These are phyloP conservation scores for Acacia melanoxylon DNA, from an alignment of 306 rosid genomes.

Conservation along the genomic window DNA sequence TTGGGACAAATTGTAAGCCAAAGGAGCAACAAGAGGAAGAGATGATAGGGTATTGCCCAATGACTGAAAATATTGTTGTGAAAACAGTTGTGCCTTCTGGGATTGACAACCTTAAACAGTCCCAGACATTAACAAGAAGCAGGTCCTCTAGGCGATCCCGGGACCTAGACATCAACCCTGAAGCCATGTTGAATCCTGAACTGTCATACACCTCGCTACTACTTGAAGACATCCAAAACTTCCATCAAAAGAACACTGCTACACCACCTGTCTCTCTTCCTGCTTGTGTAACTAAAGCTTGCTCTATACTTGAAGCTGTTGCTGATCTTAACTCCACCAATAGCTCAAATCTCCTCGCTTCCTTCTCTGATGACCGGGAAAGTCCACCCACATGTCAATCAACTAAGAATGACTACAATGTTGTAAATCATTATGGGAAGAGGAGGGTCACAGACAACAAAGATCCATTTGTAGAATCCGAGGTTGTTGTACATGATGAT, in stretches of 20 bases:
- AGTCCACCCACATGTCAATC: conserved; percentile 42
- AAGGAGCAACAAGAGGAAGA: conserved; percentile 50
- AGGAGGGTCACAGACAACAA: conserved; percentile 32
- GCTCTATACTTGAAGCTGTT: conserved; percentile 95
- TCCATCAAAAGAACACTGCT: conserved; percentile 69
- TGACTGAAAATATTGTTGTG: conserved; percentile 35
- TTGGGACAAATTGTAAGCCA: conserved; percentile 33
- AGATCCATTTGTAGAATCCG: conserved; percentile 84
- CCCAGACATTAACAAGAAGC: conserved; percentile 71
- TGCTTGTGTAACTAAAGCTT: conserved; percentile 82
- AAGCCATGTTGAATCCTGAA: conserved; percentile 48
- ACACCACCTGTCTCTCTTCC: conserved; percentile 69
- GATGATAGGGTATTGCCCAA: conserved; percentile 29
- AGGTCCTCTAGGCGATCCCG: conserved; percentile 83
- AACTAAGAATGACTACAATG: conserved; percentile 38
- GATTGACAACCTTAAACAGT: conserved; percentile 43
- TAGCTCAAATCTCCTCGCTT: conserved; percentile 48
- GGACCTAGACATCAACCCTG: conserved; percentile 75
- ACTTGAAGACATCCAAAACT: conserved; percentile 86
- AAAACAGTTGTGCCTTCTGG: conserved; percentile 49
- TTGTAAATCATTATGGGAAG: conserved; percentile 32
- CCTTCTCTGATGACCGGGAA: conserved; percentile 51
- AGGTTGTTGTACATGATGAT: conserved; percentile 68
- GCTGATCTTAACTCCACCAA: conserved; percentile 88
- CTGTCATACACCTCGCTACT: conserved; percentile 67